Evolutionary conservation across 2,329 filamentous ascomycete species (phyloP), one percentile per base, ranked within the genome.

Genomic region (Fusarium euwallaceae): DNA sequence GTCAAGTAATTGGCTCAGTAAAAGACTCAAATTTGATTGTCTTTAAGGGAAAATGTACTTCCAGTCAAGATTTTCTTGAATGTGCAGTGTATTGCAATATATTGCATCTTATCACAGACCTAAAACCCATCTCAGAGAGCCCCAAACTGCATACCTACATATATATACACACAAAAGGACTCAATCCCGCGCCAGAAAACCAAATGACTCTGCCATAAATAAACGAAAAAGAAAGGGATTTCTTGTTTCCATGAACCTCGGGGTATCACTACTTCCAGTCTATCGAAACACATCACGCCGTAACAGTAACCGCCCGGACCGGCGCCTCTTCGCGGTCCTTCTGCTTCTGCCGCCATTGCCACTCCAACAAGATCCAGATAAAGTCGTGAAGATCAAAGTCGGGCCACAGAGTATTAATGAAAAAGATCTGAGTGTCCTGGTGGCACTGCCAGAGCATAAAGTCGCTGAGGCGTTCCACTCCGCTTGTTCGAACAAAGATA

Each of bases 371-470:
- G 24, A 99, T 95, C 10, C 96, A 97, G 20, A 99, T 83, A 83
- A 98, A 98, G 69, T 95, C 90, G 92, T 95, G 96, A 6, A 99
- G 88, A 81, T 97, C 95, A 78, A 99, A 98, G 73, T 98, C 95
- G 2, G 97, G 97, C 97, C 97, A 99, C 72, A 98, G 87, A 74
- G 94, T 97, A 78, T 97, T 90, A 66, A 98, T 85, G 81, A 98
- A 99, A 69, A 97, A 94, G 74, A 99, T 93, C 70, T 97, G 93
- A 0, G 97, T 98, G 73, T 96, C 88, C 80, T 98, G 91, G 80
- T 98, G 95, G 78, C 94, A 97, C 84, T 99, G 97, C 97, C 97
- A 99, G 37, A 99, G 91, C 95, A 99, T 97, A 79, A 98, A 99
- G 82, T 99, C 97, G 80, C 95, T 98, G 69, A 99, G 86, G 59